A percentile compares a stretch with the other conserved stretches of the same genome.
phyloP scores from a whole-genome alignment of 805 yeast genomes.

The Barnettozyma wickerhamii region DNA sequence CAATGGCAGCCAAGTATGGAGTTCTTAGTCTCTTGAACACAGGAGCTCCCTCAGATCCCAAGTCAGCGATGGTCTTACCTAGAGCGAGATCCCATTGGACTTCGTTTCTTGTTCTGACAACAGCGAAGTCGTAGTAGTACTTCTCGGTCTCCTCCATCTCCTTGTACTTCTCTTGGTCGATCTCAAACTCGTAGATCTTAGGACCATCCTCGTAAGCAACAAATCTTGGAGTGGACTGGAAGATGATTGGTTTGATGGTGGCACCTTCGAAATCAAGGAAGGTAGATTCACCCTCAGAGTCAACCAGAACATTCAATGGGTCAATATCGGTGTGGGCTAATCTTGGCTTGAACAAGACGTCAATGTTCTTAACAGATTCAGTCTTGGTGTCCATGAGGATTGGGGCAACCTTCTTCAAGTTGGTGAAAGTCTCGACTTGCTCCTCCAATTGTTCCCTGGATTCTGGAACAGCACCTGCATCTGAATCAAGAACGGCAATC shows the following conservation, averaged over 20 bases:
- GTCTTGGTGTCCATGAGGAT: constrained; percentile 48
- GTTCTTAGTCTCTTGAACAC: constrained; percentile 64
- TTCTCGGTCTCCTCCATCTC: constrained; percentile 66
- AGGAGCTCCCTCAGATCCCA: constrained; percentile 82
- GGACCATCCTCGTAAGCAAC: constrained; percentile 80
- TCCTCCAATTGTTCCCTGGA: constrained; percentile 39
- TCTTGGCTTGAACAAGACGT: constrained; percentile 65
- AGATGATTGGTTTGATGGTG: constrained; percentile 73
- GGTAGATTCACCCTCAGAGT: constrained; percentile 38
- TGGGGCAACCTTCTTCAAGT: constrained; percentile 53
- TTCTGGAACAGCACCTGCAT: constrained; percentile 41
- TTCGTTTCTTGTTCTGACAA: constrained; percentile 87
- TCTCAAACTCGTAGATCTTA: constrained; percentile 69
- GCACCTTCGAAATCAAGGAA: constrained; percentile 84
- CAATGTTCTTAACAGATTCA: constrained; percentile 55
- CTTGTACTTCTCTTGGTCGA: constrained; percentile 70
- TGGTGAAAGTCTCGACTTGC: constrained; percentile 58
- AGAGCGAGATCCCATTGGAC: constrained; percentile 79
- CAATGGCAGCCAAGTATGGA: constrained; percentile 59
- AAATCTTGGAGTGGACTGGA: constrained; percentile 77
- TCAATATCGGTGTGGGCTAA: constrained; percentile 80
- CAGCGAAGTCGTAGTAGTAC: constrained; percentile 81
- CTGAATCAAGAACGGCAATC: constrained; percentile 49
- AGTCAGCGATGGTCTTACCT: constrained; percentile 59
- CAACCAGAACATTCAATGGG: constrained; percentile 74